A percentile compares a stretch with the other conserved stretches of the same genome.
Evolutionary conservation across 805 yeast genomes (phyloP).

Genomic region (Debaryomyces prosopidis): DNA sequence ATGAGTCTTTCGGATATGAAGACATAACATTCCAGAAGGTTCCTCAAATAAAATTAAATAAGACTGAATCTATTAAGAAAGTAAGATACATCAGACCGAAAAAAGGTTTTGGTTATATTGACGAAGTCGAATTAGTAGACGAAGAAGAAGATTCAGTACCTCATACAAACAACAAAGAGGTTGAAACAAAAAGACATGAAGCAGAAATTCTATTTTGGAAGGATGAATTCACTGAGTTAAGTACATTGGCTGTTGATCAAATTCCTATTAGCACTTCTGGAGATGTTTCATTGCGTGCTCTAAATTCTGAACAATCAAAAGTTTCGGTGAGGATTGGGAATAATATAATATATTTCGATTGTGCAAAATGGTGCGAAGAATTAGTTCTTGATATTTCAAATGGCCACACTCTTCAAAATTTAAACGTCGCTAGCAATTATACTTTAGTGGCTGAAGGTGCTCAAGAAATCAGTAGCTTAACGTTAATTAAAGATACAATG

Average conservation of each 20-base stretch:
- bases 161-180: neutral
- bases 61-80: neutral
- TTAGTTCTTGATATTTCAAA: conserved; percentile 6
- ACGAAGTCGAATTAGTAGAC: conserved; percentile 8
- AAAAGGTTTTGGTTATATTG: conserved; percentile 32
- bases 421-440: conserved; percentile 6
- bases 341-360: conserved; percentile 12
- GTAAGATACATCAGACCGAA: conserved; percentile 17
- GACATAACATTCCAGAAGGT: neutral
- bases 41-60: neutral
- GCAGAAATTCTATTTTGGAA: conserved; percentile 12
- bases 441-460: conserved; percentile 3
- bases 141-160: conserved; percentile 4
- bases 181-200: conserved; percentile 1
- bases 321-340: conserved; percentile 7
- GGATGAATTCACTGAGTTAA: conserved; percentile 9
- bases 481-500: conserved; percentile 23
- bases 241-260: conserved; percentile 16
- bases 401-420: neutral
- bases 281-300: conserved; percentile 3
- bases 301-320: conserved; percentile 5
- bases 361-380: conserved; percentile 15
- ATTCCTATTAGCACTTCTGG: conserved; percentile 7
- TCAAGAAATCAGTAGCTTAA: conserved; percentile 10
- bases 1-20: neutral